phyloP scores from a whole-genome alignment of 257 asterid genomes.

The Voacanga thouarsii region DNA sequence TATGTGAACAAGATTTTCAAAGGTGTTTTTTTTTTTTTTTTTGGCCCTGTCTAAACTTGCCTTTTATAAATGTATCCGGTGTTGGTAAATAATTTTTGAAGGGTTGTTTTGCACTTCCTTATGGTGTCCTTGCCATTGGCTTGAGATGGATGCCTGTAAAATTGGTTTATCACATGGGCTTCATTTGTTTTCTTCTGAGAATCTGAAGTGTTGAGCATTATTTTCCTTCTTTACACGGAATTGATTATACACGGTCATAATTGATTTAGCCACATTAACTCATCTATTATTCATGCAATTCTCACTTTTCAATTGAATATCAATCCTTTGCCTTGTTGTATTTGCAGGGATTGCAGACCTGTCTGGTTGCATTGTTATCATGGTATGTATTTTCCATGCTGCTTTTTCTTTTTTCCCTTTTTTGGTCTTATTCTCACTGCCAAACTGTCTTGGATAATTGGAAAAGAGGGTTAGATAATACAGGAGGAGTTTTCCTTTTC shows the following conservation, averaged over 20 bases:
- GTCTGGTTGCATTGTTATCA: slow-evolving; percentile 83
- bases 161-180: background rate
- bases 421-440: slow-evolving; percentile 3
- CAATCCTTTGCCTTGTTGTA: slow-evolving; percentile 27
- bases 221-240: background rate
- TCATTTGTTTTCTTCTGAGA: background rate
- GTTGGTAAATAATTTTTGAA: background rate
- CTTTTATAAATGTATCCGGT: background rate
- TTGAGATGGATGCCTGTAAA: slow-evolving; percentile 1
- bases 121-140: background rate
- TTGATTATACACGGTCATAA: background rate
- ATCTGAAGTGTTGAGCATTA: background rate
- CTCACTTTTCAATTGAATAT: slow-evolving; percentile 15
- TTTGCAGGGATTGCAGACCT: slow-evolving; percentile 86
- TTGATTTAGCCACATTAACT: background rate
- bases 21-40: too few relatives aligned
- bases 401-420: slow-evolving; percentile 5
- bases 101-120: background rate
- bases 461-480: background rate
- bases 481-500: background rate
- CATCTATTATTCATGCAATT: background rate
- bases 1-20: background rate
- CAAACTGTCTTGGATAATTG: background rate
- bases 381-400: slow-evolving; percentile 50
- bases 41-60: background rate